Evolutionary conservation across 345 rosid species (phyloP).

Genomic region (Eutrema japonicum): DNA sequence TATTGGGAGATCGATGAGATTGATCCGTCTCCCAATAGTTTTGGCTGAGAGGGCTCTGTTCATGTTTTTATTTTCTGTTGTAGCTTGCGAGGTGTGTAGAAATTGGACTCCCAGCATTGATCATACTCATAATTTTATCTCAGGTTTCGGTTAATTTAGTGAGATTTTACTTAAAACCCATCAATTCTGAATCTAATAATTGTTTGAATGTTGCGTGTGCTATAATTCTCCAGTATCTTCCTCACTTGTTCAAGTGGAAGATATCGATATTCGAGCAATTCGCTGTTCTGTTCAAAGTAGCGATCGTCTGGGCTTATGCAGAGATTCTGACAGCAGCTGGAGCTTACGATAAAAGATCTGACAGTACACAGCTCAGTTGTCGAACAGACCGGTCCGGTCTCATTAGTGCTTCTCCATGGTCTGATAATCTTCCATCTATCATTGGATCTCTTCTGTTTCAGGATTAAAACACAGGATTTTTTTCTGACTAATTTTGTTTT

Average conservation of each 20-base stretch:
- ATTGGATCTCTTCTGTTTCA: slow-evolving; percentile 21
- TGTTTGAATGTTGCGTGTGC: not conserved
- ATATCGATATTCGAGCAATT: slow-evolving; percentile 51
- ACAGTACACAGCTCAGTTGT: slow-evolving; percentile 74
- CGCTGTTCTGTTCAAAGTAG: slow-evolving; percentile 65
- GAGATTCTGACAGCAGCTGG: slow-evolving; percentile 83
- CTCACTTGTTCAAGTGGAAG: slow-evolving; percentile 55
- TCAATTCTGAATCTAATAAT: not conserved
- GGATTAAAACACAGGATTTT: not conserved
- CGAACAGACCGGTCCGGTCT: slow-evolving; percentile 90
- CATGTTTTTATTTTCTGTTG: slow-evolving; percentile 18
- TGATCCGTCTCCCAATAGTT: too few species aligned
- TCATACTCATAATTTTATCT: slow-evolving; percentile 65
- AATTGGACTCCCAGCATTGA: slow-evolving; percentile 80
- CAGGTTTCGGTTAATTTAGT: slow-evolving; percentile 55
- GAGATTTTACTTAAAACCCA: not conserved
- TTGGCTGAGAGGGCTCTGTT: slow-evolving; percentile 1
- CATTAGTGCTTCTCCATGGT: slow-evolving; percentile 82
- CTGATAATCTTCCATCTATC: slow-evolving; percentile 30
- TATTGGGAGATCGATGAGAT: too few species aligned
- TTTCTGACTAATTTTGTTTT: slow-evolving; percentile 18
- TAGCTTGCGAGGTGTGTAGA: slow-evolving; percentile 80
- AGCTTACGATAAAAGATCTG: slow-evolving; percentile 62
- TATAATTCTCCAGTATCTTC: slow-evolving; percentile 61
- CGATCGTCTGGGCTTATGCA: slow-evolving; percentile 71